Evolutionary conservation across 768 basidiomycete species (phyloP), one percentile per base, ranked within the genome.

Genomic region (Boletus speciosus): DNA sequence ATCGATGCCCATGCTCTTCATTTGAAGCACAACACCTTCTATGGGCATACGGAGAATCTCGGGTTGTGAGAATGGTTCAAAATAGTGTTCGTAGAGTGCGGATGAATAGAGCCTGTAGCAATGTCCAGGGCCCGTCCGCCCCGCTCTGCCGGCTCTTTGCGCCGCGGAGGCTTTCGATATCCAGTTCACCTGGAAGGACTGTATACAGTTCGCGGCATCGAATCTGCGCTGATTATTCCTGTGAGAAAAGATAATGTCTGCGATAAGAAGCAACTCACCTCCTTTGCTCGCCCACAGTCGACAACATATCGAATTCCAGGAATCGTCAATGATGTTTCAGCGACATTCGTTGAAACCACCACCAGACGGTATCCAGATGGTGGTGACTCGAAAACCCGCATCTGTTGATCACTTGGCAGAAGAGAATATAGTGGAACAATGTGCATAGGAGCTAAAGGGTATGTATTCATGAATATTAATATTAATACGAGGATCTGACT

Each of bases 1-100:
- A 64, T 98, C 94, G 54, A 99, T 96, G 66, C 96, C 92, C 94
- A 99, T 98, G 69, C 85, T 86, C 77, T 99, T 99, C 96, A 99
- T 98, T 70, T 98, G 95, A 32, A 98, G 77, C 9, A 98, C 90
- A 23, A 98, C 87, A 2, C 94, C 95, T 62, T 98, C 97, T 61
- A 98, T 96, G 0, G 97, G 95, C 76, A 91, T 93, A 23, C 95
- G 88, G 41, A 93, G 79, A 52, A 98, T 95, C 70, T 99, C 97
- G 2, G 97, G 97, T 54, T 83, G 75, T 0, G 91, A 80, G 70
- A 96, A 96, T 53, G 83, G 73, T 32, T 90, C 86, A 66, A 98
- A 96, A 70, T 96, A 84, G 65, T 95, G 83, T 67, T 98, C 97
- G 70, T 82, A 98, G 14, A 99, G 78, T 15, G 95, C 92, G 9